Evolutionary conservation across 306 rosid species (phyloP), one percentile per base, ranked within the genome.

Genomic region (Corylus avellana): DNA sequence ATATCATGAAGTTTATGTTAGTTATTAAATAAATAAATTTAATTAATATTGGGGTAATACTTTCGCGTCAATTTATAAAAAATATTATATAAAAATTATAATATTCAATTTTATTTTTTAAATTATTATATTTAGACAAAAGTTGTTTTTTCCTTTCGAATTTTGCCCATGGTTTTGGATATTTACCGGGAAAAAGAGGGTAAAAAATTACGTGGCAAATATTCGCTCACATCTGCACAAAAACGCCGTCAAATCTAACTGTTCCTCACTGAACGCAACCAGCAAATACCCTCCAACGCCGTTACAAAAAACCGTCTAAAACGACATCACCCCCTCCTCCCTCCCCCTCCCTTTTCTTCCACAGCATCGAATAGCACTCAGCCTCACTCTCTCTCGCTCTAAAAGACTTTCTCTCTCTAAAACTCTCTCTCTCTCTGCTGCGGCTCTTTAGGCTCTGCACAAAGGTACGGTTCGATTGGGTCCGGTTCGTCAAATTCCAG

Each of bases 261-360:
- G n/a, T 75, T 29, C 8, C 61, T 64, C 32, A 10, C 32, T 22
- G 9, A 14, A 9, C 35, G 7, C 27, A 13, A 22, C 42, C 50
- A 18, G 18, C 39, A 8, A 12, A 12, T 42, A 10, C 46, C 10
- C 48, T 46, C 66, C 77, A 59, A 77, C 90, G 83, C 6, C 82
- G 87, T 87, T 78, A 70, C 63, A 8, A 3, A 44, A 18, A 46
- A 58, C 86, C 78, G 80, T 67, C 84, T 61, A 72, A 73, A 73
- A 74, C 77, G 79, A 74, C 83, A 78, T 51, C 17, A 56, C 16
- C 66, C 27, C 27, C 17, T 50, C 16, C 66, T n/a, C n/a, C 11
- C 29, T 64, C 42, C 2, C 42, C 2, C 32, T 37, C 50, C 37
- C 79, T 44, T 58, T n/a, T 63, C 20, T 64, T 74, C 62, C 11